Evolutionary conservation across 306 rosid genomes (phyloP).

Genomic region (Citrullus colocynthis): DNA sequence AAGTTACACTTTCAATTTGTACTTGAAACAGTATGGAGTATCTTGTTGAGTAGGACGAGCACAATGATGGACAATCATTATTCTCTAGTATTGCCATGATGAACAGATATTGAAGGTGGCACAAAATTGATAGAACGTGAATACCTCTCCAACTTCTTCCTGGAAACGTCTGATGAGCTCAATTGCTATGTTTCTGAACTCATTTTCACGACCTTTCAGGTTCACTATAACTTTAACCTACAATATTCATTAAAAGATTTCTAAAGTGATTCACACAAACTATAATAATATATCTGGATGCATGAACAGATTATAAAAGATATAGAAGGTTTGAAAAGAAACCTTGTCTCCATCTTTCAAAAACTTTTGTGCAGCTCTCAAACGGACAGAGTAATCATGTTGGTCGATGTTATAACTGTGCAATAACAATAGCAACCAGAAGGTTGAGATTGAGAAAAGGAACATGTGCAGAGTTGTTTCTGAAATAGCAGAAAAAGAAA

Average conservation of each 20-base stretch:
- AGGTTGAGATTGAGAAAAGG: neutral
- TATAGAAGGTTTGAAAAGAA: slow-evolving; percentile 7
- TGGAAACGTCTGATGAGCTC: slow-evolving; percentile 83
- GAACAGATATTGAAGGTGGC: neutral
- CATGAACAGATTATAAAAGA: neutral
- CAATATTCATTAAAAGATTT: slow-evolving; percentile 18
- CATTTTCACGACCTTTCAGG: slow-evolving; percentile 95
- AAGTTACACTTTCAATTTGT: neutral
- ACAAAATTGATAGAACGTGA: neutral
- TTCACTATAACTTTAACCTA: slow-evolving; percentile 91
- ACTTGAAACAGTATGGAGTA: neutral
- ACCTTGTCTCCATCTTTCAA: slow-evolving; percentile 97
- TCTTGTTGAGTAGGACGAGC: neutral
- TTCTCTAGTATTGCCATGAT: neutral
- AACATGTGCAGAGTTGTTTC: neutral
- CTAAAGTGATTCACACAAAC: neutral
- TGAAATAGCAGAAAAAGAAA: neutral
- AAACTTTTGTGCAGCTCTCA: slow-evolving; percentile 90
- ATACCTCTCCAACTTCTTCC: slow-evolving; percentile 90
- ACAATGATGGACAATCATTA: neutral
- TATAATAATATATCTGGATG: neutral
- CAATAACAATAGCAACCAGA: neutral
- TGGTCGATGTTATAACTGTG: slow-evolving; percentile 88
- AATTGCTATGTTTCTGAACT: slow-evolving; percentile 82
- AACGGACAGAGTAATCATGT: slow-evolving; percentile 94